A percentile compares a stretch with the other conserved stretches of the same genome.
Evolutionary conservation across 352 stramenopile species (phyloP).

Genomic region (Peronospora farinosa): DNA sequence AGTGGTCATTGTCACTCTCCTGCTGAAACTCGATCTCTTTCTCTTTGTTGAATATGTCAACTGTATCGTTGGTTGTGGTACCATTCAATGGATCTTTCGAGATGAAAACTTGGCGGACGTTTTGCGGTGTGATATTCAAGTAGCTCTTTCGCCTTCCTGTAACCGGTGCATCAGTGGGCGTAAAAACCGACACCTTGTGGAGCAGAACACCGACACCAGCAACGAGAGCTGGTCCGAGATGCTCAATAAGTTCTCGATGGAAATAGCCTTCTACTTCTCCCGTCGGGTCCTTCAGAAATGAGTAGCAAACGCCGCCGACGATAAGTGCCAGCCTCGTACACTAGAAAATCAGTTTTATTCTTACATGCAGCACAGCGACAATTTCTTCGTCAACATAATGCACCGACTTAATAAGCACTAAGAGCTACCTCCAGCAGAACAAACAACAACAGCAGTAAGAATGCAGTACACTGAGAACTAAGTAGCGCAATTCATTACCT

Average conservation of each 20-base stretch:
- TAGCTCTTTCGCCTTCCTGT: conserved; percentile 49
- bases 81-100: conserved; percentile 20
- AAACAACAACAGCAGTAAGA: background rate
- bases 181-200: conserved; percentile 64
- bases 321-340: background rate
- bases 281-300: conserved; percentile 55
- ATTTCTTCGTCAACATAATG: conserved; percentile 84
- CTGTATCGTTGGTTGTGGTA: conserved; percentile 24
- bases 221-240: conserved; percentile 49
- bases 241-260: conserved; percentile 70
- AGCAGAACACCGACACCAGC: conserved; percentile 50
- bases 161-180: conserved; percentile 42
- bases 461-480: background rate
- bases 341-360: background rate
- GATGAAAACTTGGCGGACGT: conserved; percentile 54
- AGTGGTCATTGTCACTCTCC: conserved; percentile 35
- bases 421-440: conserved; percentile 28
- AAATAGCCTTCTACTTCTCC: conserved; percentile 78
- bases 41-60: conserved; percentile 52
- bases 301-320: background rate
- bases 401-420: conserved; percentile 73
- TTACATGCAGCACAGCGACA: conserved; percentile 64
- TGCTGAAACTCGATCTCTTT: conserved; percentile 27
- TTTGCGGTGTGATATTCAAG: conserved; percentile 66
- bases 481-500: conserved; percentile 24